Evolutionary conservation across 78 protist genomes (phyloP).

Genomic region (Guillardia theta): DNA sequence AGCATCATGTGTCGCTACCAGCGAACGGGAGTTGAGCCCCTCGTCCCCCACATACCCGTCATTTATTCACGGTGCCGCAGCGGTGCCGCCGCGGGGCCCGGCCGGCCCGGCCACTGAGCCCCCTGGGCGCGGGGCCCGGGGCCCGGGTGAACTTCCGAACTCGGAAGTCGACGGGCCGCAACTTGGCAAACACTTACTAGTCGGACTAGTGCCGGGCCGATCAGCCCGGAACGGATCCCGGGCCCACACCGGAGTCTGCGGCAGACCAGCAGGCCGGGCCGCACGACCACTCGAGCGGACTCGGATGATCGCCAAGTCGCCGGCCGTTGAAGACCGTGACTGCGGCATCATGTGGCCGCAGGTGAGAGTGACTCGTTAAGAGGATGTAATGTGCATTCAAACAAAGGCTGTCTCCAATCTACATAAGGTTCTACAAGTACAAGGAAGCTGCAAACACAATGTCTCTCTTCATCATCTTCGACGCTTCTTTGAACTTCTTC

Average conservation of each 20-base stretch:
- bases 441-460: constrained; percentile 94
- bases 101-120: not conserved
- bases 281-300: too few species aligned
- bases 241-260: too few species aligned
- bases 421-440: constrained; percentile 69
- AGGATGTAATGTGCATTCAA: not conserved
- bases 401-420: not conserved
- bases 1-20: not conserved
- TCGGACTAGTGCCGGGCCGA: too few species aligned
- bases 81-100: not conserved
- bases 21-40: not conserved
- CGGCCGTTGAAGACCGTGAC: not conserved
- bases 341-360: not conserved
- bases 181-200: too few species aligned
- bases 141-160: too few species aligned
- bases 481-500: constrained; percentile 65
- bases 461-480: constrained; percentile 69
- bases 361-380: not conserved
- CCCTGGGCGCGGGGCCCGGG: too few species aligned
- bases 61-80: not conserved
- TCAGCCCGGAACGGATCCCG: too few species aligned
- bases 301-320: not conserved
- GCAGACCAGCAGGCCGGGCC: too few species aligned
- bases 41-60: not conserved
- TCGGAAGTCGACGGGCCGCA: too few species aligned